Percentiles rank a stretch among this genome's conserved stretches.
phyloP scores from a whole-genome alignment of 305 asterid genomes.

The Ilex paraguariensis region DNA sequence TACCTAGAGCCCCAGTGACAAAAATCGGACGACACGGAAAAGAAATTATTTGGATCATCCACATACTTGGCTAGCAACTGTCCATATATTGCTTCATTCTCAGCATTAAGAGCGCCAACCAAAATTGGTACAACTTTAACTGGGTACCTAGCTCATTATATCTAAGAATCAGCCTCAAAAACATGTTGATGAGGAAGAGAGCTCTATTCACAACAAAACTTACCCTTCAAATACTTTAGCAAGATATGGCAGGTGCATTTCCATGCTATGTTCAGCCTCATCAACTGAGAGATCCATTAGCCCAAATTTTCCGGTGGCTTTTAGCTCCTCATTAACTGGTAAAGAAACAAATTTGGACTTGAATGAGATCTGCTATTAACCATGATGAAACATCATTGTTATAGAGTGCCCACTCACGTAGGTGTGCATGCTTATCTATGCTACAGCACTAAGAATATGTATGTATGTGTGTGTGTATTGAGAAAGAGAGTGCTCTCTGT shows the following conservation, averaged over 20 bases:
- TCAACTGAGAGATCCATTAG: constrained; percentile 83
- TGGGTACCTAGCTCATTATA: constrained; percentile 42
- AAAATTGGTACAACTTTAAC: constrained; percentile 91
- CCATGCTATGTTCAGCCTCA: constrained; percentile 99
- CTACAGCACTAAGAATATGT: too few species aligned
- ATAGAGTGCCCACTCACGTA: too few species aligned
- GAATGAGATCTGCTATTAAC: too few species aligned
- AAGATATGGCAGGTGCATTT: constrained; percentile 97
- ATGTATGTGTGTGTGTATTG: too few species aligned
- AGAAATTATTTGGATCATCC: constrained; percentile 94
- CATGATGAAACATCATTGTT: too few species aligned
- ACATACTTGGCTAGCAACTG: constrained; percentile 73
- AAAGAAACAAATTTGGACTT: constrained; percentile 9
- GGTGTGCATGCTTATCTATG: too few species aligned
- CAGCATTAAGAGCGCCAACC: constrained; percentile 89
- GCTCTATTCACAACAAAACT: constrained; percentile 11
- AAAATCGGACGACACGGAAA: constrained; percentile 93
- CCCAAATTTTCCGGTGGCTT: constrained; percentile 86
- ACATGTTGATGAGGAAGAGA: background rate
- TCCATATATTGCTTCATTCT: constrained; percentile 74
- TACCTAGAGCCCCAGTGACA: constrained; percentile 99
- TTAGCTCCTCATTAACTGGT: constrained; percentile 76
- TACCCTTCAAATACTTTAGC: constrained; percentile 94
- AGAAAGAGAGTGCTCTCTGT: too few species aligned
- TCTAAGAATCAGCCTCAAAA: constrained; percentile 20